Conservation (phyloP, 2,329 filamentous ascomycete species). For the Ophiostoma sp. region DNA sequence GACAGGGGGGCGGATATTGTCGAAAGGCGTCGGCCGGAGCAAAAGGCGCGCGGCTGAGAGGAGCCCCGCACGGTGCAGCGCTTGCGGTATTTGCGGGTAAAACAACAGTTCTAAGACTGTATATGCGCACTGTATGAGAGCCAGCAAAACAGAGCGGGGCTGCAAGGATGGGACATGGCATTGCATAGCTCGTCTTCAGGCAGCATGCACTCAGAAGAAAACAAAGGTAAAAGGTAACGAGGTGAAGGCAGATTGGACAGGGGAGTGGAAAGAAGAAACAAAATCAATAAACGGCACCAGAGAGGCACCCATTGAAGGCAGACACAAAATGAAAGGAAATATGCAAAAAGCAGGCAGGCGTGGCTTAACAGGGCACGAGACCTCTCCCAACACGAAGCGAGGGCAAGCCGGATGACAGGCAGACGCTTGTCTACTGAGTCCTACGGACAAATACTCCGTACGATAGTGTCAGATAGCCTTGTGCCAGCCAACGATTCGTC, state of each 20-base stretch:
- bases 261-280: neutral
- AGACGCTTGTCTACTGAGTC: neutral
- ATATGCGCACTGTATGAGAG: neutral
- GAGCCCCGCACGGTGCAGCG: neutral
- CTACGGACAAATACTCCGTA: neutral
- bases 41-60: conserved; percentile 22
- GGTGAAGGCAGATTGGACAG: neutral
- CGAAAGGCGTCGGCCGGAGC: conserved; percentile 11
- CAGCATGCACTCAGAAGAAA: conserved; percentile 5
- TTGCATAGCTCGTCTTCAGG: conserved; percentile 7
- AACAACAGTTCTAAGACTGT: neutral
- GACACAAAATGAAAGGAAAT: neutral
- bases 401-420: neutral
- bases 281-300: neutral
- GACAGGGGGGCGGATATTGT: neutral
- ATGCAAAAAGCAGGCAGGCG: neutral
- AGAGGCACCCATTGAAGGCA: neutral
- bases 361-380: neutral
- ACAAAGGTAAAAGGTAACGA: neutral
- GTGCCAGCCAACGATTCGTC: neutral
- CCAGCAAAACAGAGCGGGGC: neutral
- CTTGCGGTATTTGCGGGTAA: neutral
- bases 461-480: neutral
- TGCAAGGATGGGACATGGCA: neutral
- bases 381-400: neutral